Evolutionary conservation across 2,329 filamentous ascomycete species (phyloP).

Genomic region (Escovopsis weberi): DNA sequence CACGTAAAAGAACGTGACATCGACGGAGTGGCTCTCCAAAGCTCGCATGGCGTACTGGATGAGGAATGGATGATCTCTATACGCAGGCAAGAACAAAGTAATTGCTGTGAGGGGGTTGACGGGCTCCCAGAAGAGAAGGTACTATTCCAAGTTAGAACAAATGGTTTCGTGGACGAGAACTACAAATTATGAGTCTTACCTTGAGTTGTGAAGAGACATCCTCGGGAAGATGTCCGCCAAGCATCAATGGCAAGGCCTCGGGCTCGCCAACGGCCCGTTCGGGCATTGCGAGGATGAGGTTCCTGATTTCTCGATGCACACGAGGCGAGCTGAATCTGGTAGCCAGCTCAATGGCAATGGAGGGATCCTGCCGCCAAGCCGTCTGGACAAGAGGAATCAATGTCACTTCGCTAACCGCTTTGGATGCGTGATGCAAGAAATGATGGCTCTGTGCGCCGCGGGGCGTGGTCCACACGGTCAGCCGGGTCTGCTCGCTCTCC

Average conservation of each 20-base stretch:
- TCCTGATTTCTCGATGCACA: constrained; percentile 62
- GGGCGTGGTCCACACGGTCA: constrained; percentile 84
- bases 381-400: constrained; percentile 55
- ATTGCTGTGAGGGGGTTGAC: constrained; percentile 88
- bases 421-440: constrained; percentile 26
- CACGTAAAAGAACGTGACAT: constrained; percentile 97
- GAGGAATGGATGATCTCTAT: constrained; percentile 80
- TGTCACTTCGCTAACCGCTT: constrained; percentile 27
- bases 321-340: constrained; percentile 64
- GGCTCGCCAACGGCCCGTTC: constrained; percentile 70
- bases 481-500: constrained; percentile 67
- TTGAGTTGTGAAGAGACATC: constrained; percentile 74
- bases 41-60: constrained; percentile 96
- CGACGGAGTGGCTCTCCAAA: constrained; percentile 85
- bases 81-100: constrained; percentile 83
- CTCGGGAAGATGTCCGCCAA: constrained; percentile 59
- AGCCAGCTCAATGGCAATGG: constrained; percentile 73
- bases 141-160: constrained; percentile 32
- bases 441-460: constrained; percentile 40
- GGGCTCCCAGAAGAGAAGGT: constrained; percentile 82
- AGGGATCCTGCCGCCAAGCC: constrained; percentile 76
- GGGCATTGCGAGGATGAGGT: constrained; percentile 66
- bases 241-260: constrained; percentile 67
- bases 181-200: constrained; percentile 26
- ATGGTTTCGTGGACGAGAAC: no score